These are phyloP conservation scores for Paraphaeosphaeria minitans DNA, from an alignment of 2,329 filamentous ascomycete species.

Conservation along the genomic window DNA sequence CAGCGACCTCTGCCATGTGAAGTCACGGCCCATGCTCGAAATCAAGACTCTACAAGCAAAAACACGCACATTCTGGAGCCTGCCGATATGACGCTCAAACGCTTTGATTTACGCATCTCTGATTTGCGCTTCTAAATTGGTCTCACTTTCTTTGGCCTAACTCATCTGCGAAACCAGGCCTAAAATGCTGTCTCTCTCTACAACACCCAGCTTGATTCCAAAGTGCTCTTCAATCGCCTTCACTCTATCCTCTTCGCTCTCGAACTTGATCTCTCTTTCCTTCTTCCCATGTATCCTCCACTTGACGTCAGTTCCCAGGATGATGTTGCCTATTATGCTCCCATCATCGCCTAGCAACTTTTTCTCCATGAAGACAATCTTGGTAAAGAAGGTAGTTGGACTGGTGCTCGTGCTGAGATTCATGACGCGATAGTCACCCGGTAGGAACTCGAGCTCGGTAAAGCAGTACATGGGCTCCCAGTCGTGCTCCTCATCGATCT, in stretches of 20 bases:
- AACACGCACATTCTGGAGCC: neutral
- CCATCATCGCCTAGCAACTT: constrained; percentile 52
- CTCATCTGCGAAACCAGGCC: constrained; percentile 44
- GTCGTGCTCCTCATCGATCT: constrained; percentile 44
- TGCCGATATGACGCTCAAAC: neutral
- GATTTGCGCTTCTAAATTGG: too few species aligned
- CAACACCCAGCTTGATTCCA: constrained; percentile 47
- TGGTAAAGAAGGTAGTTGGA: constrained; percentile 40
- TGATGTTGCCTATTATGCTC: constrained; percentile 46
- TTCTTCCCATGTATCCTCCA: constrained; percentile 52
- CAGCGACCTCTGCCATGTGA: neutral
- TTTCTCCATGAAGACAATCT: constrained; percentile 51
- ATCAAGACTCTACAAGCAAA: neutral
- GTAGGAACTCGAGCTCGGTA: constrained; percentile 49
- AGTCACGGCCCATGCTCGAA: neutral
- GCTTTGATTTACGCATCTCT: too few species aligned
- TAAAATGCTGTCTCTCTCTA: constrained; percentile 47
- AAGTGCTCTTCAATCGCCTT: constrained; percentile 52
- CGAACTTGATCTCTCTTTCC: constrained; percentile 47
- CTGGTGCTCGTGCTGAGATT: constrained; percentile 44
- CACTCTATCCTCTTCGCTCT: constrained; percentile 52
- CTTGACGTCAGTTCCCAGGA: constrained; percentile 53
- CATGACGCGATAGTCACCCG: constrained; percentile 39
- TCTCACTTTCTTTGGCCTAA: too few species aligned
- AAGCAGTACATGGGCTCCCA: constrained; percentile 71